Conservation (phyloP, 2,329 filamentous ascomycete genomes). For the Aspergillus chevalieri region DNA sequence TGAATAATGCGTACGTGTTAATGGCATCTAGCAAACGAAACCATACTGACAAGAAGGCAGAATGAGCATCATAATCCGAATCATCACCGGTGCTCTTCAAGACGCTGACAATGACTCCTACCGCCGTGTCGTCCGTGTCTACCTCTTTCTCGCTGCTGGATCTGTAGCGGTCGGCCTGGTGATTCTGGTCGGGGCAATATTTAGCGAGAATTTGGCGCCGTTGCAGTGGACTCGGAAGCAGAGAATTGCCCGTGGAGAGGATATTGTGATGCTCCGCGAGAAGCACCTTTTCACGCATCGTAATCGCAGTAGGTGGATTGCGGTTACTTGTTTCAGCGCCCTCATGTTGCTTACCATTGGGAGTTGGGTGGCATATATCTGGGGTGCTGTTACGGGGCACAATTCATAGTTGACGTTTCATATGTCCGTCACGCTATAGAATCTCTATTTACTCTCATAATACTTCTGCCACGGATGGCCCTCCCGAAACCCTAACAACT, state of each 20-base stretch:
- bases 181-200: constrained; percentile 36
- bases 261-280: constrained; percentile 40
- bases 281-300: constrained; percentile 34
- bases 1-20: constrained; percentile 48
- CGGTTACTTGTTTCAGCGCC: constrained; percentile 38
- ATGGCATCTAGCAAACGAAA: too few relatives aligned
- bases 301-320: constrained; percentile 38
- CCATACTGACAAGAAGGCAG: constrained; percentile 18
- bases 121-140: constrained; percentile 50
- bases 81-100: constrained; percentile 54
- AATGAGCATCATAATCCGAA: constrained; percentile 56
- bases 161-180: constrained; percentile 43
- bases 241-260: constrained; percentile 38
- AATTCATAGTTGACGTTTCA: constrained; percentile 23
- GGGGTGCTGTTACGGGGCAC: constrained; percentile 53
- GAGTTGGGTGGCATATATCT: constrained; percentile 50
- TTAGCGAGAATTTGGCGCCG: constrained; percentile 40
- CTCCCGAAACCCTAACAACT: constrained; percentile 55
- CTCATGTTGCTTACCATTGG: constrained; percentile 47
- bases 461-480: constrained; percentile 36
- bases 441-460: not conserved
- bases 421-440: not conserved
- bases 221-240: constrained; percentile 56
- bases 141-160: constrained; percentile 48
- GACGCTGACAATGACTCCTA: constrained; percentile 54